Conservation (phyloP, 2,329 filamentous ascomycete genomes). For the Aspergillus puulaauensis region DNA sequence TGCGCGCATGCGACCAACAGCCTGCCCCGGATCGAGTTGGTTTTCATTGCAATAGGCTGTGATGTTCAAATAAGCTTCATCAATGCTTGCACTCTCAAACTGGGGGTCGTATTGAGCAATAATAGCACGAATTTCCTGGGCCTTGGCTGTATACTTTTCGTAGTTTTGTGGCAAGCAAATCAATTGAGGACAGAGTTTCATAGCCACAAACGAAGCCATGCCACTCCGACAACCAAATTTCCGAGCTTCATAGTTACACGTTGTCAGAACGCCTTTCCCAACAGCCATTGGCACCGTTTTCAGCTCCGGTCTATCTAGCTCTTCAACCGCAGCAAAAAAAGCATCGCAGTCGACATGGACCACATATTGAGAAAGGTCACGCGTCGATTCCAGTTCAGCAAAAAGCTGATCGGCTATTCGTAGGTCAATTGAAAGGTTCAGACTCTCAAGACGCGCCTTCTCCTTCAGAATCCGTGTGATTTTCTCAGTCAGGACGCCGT, state of each 20-base stretch:
- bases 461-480: conserved; percentile 76
- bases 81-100: conserved; percentile 91
- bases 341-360: conserved; percentile 97
- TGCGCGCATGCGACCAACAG: conserved; percentile 72
- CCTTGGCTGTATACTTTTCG: conserved; percentile 87
- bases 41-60: conserved; percentile 78
- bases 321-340: conserved; percentile 94
- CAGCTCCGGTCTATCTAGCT: conserved; percentile 77
- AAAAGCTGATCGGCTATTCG: conserved; percentile 80
- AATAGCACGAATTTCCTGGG: conserved; percentile 79
- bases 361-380: conserved; percentile 80
- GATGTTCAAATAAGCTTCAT: conserved; percentile 95
- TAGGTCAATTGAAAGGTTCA: conserved; percentile 71
- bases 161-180: conserved; percentile 83
- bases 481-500: conserved; percentile 79
- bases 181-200: conserved; percentile 85
- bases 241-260: conserved; percentile 84
- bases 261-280: conserved; percentile 69
- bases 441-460: conserved; percentile 71
- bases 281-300: conserved; percentile 88
- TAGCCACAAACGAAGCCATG: conserved; percentile 95
- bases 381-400: conserved; percentile 70
- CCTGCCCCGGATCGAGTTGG: conserved; percentile 67
- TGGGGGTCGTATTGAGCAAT: conserved; percentile 83
- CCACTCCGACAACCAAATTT: conserved; percentile 89